A percentile compares a stretch with the other conserved stretches of the same genome.
These are phyloP conservation scores for Phialemoniopsis sp. DNA, from an alignment of 2,329 filamentous ascomycete genomes.

Conservation along the genomic window DNA sequence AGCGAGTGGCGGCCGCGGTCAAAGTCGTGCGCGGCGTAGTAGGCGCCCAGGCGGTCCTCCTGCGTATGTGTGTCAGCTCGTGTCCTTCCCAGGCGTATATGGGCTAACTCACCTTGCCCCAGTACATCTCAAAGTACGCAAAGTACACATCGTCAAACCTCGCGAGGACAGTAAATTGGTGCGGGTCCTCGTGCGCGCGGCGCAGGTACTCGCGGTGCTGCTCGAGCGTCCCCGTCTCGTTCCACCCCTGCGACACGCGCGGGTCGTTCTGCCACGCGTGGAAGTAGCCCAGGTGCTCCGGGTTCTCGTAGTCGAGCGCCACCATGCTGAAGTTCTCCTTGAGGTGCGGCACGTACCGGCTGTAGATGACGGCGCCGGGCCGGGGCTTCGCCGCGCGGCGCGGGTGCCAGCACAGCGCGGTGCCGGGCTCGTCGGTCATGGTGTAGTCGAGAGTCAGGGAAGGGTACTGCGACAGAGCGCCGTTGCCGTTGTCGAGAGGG, in stretches of 20 bases:
- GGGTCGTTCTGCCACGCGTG: constrained; percentile 82
- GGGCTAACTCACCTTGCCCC: constrained; percentile 50
- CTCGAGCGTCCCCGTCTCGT: constrained; percentile 71
- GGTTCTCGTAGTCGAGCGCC: constrained; percentile 63
- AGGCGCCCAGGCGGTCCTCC: constrained; percentile 53
- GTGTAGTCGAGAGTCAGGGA: constrained; percentile 43
- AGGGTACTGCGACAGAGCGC: constrained; percentile 34
- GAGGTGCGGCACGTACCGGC: constrained; percentile 72
- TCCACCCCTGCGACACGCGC: constrained; percentile 76
- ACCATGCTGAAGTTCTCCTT: constrained; percentile 74
- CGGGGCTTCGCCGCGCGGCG: constrained; percentile 67
- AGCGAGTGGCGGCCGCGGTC: constrained; percentile 56
- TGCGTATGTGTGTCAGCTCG: too few species aligned
- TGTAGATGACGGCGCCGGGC: constrained; percentile 69
- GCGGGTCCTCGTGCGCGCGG: constrained; percentile 65
- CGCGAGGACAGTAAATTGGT: constrained; percentile 66
- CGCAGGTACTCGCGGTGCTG: constrained; percentile 70
- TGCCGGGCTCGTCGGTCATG: constrained; percentile 27
- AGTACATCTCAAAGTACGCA: constrained; percentile 79
- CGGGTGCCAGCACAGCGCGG: constrained; percentile 54
- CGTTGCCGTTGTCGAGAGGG: constrained; percentile 12
- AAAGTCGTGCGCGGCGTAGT: constrained; percentile 51
- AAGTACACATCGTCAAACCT: constrained; percentile 68
- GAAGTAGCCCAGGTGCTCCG: constrained; percentile 65
- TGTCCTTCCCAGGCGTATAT: not conserved